Base-by-base conservation (phyloP, 2,329 filamentous ascomycete genomes). In the Pseudogymnoascus sp. region DNA sequence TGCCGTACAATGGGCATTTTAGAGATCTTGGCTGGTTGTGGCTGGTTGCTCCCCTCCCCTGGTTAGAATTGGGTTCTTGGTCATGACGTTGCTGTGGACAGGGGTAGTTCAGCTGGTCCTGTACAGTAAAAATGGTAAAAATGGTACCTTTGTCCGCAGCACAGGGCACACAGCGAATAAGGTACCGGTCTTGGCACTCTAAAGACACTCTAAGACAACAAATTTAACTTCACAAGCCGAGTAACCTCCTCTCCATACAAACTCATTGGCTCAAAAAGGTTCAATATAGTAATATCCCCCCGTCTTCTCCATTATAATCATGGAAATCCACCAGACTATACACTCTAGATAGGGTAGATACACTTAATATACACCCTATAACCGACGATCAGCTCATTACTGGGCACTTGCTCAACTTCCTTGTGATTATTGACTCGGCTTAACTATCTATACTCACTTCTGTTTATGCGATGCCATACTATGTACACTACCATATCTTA, bases 171-270 rank as follows among this genome's bases (percentile, higher is more conserved):
- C 46, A 53, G 46, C 46, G 23, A 53, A 31, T 53, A 53, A 53
- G 46, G 46, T 53, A 53, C 46, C 28, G 28, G n/a, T n/a, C 46
- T 53, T 53, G 46, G 46, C 46, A 53, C 46, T 53, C 42, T 50
- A 21, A 21, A 21, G 21, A 21, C 21, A 21, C 21, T 21, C 21
- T 31, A 31, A 53, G 16, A 31, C 46, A 53, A 11, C 25, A 53
- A 28, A 53, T 53, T 25, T 31, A 16, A 10, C 12, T 31, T 25
- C 31, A 10, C 2, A 31, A 31, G 28, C 28, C 28, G 28, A 28
- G 44, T 50, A 50, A 50, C 25, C 46, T 25, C 46, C 46, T 53
- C 46, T 53, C 25, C 7, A 31, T 16, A 53, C 14, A 31, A 31
- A 53, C 46, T n/a, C 46, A 53, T 53, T 53, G 46, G 46, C 46